phyloP scores from a whole-genome alignment of 75 land plant species.

The Cunninghamia lanceolata region DNA sequence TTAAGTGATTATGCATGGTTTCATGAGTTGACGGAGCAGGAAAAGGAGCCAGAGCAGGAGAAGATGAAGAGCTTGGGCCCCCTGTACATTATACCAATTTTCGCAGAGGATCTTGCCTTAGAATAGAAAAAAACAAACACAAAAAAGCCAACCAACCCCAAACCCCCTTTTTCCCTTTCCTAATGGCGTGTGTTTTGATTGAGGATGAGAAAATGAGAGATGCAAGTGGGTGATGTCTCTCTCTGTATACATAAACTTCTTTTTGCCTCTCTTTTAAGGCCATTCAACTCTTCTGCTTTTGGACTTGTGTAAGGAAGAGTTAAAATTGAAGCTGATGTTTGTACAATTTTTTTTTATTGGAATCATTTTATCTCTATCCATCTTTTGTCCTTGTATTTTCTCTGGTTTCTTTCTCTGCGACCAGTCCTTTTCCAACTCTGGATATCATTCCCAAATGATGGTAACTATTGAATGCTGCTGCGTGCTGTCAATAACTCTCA shows the following conservation, averaged over 20 bases:
- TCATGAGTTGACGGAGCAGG: background rate
- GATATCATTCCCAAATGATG: background rate
- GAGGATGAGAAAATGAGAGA: background rate
- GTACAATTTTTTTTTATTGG: background rate
- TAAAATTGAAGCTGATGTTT: background rate
- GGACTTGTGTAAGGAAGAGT: background rate
- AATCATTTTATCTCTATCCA: background rate
- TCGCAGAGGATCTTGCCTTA: background rate
- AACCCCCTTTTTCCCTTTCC: background rate
- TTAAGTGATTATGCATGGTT: too few relatives aligned
- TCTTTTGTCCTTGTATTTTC: background rate
- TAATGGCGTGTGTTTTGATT: background rate
- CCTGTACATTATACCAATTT: conserved; percentile 4
- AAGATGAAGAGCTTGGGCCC: background rate
- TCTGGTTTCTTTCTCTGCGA: conserved; percentile 1
- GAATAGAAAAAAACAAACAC: background rate
- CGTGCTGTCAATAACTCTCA: too few relatives aligned
- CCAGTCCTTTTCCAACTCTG: background rate
- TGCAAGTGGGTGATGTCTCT: background rate
- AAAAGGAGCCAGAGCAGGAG: too few relatives aligned
- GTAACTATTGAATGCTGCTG: background rate
- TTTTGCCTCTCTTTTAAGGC: background rate
- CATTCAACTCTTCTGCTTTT: background rate
- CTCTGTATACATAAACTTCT: background rate
- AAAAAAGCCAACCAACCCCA: background rate